Percentiles rank a stretch among this genome's conserved stretches.
phyloP scores from a whole-genome alignment of 768 basidiomycete species.

The Boletus edulis region DNA sequence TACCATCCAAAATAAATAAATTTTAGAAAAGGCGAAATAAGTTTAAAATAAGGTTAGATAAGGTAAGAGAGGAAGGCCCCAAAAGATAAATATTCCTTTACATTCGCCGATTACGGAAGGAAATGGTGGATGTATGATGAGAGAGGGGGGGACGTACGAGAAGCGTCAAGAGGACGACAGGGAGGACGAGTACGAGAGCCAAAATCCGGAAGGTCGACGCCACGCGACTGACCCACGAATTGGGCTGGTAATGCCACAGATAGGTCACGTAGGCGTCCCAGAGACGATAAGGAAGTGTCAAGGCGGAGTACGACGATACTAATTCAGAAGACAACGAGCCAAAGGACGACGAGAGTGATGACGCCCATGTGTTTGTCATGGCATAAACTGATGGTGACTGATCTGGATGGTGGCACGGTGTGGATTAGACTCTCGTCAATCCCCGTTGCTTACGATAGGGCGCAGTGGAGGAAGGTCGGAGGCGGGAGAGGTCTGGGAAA shows the following conservation, averaged over 20 bases:
- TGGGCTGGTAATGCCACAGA: slow-evolving; percentile 60
- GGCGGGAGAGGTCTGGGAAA: neutral
- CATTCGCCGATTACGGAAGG: slow-evolving; percentile 10
- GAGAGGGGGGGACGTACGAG: slow-evolving; percentile 46
- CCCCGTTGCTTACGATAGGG: slow-evolving; percentile 21
- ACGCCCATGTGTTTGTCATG: slow-evolving; percentile 9
- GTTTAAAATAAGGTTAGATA: slow-evolving; percentile 10
- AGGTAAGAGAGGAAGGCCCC: neutral
- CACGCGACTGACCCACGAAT: slow-evolving; percentile 65
- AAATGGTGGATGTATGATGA: neutral
- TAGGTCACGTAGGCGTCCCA: slow-evolving; percentile 63
- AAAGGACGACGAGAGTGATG: slow-evolving; percentile 5
- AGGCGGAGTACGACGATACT: slow-evolving; percentile 9
- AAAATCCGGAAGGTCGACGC: slow-evolving; percentile 66
- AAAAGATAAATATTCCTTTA: slow-evolving; percentile 4
- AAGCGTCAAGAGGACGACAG: slow-evolving; percentile 59
- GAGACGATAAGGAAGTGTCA: slow-evolving; percentile 37
- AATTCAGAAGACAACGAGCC: slow-evolving; percentile 3
- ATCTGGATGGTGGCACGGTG: neutral
- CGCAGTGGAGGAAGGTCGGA: slow-evolving; percentile 20
- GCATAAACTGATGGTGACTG: slow-evolving; percentile 7
- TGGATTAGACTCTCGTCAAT: slow-evolving; percentile 4
- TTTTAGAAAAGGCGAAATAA: neutral
- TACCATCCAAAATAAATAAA: neutral
- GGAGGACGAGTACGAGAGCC: slow-evolving; percentile 47